Percentiles rank a stretch among this genome's conserved stretches.
phyloP scores from a whole-genome alignment of 2,329 filamentous ascomycete species.

The Alternaria consortialis region DNA sequence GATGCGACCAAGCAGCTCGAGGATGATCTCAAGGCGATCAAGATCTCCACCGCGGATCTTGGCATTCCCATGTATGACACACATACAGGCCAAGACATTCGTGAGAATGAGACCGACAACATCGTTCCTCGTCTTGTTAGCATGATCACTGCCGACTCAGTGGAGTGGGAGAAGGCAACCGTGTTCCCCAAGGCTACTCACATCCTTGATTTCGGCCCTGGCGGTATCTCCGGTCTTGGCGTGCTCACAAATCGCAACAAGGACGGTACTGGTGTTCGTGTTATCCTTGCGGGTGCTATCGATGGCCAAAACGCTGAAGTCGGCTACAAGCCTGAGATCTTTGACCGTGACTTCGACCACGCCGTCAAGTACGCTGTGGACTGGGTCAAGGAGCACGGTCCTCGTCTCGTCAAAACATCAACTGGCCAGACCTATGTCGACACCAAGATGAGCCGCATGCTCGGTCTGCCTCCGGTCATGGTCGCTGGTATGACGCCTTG shows the following conservation, averaged over 20 bases:
- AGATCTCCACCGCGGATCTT: constrained; percentile 76
- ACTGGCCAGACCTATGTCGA: constrained; percentile 91
- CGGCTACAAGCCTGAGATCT: constrained; percentile 97
- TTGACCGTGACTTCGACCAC: constrained; percentile 93
- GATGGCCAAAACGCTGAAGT: constrained; percentile 89
- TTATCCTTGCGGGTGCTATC: constrained; percentile 93
- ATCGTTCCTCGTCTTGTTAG: constrained; percentile 86
- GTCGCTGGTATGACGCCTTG: constrained; percentile 61
- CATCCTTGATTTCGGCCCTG: constrained; percentile 94
- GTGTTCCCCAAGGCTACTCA: constrained; percentile 91
- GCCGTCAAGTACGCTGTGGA: constrained; percentile 94
- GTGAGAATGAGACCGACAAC: constrained; percentile 72
- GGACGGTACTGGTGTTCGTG: constrained; percentile 95
- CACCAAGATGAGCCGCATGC: constrained; percentile 71
- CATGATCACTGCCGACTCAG: constrained; percentile 92
- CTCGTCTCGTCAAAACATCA: constrained; percentile 89
- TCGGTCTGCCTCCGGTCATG: constrained; percentile 59
- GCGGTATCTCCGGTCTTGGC: constrained; percentile 94
- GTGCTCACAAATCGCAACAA: constrained; percentile 98
- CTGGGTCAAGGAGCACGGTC: constrained; percentile 97
- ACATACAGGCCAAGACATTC: constrained; percentile 80
- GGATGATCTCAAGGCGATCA: constrained; percentile 84
- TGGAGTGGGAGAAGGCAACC: constrained; percentile 96
- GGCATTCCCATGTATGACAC: constrained; percentile 88
- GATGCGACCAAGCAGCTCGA: constrained; percentile 84